Evolutionary conservation across 139 green algal species (phyloP), one percentile per base, ranked within the genome.

Genomic region (Penium margaritaceum): DNA sequence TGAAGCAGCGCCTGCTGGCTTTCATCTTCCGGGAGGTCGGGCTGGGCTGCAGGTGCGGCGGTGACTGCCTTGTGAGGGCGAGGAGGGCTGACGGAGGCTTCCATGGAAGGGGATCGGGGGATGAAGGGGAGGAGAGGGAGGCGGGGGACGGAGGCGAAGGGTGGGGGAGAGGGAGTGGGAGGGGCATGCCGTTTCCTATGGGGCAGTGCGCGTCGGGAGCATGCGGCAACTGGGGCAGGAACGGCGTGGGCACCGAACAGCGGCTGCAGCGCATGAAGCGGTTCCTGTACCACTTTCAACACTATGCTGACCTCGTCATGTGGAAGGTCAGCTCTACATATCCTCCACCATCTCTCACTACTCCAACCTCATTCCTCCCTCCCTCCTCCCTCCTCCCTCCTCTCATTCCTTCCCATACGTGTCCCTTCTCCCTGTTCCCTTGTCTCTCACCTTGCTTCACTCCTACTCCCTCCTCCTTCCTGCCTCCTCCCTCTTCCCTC

Each of bases 231-330:
- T 17, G 63, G n/a, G 35, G 37, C n/a, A n/a, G 27, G 19, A 37
- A 24, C 63, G 58, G 58, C 64, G 37, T 5, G 9, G 61, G n/a
- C n/a, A n/a, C n/a, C n/a, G n/a, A n/a, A n/a, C n/a, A n/a, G n/a
- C n/a, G n/a, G n/a, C n/a, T 21, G 34, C 72, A 76, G 55, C 14
- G 66, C 14, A 7, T 80, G 39, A 80, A 80, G 54, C 37, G 74
- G 24, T 77, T 81, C 14, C 66, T 68, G 46, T 84, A 74, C 61
- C 64, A 84, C 74, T 78, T 84, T n/a, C 47, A 84, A 41, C 44
- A 83, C 63, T 83, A 75, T 9, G 34, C 21, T 29, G 75, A 79
- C 35, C 64, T 84, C 12, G 69, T 72, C 57, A 84, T 83, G 64
- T 80, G 63, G 78, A 82, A 83, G 76, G 67, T 80, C 46, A 27